Percentiles rank a stretch among this genome's conserved stretches.
Conservation (phyloP, 177 flowering plant genomes). For the Tripterygium wilfordii region DNA sequence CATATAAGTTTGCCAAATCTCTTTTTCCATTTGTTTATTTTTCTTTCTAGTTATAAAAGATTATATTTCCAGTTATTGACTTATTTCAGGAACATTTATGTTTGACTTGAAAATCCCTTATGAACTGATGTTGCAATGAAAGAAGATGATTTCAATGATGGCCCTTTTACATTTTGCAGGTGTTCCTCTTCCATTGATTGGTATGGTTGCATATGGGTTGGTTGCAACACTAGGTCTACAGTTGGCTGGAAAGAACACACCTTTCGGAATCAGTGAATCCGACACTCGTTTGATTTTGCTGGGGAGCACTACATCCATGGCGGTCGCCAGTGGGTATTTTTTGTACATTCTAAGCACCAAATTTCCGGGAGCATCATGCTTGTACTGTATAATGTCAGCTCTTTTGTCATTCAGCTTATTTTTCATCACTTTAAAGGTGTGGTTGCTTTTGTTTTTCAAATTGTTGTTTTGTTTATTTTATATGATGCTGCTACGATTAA, state of each 20-base stretch:
- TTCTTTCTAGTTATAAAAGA: background rate
- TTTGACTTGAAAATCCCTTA: slow-evolving; percentile 12
- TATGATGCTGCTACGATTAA: background rate
- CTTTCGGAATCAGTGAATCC: slow-evolving; percentile 44
- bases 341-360: slow-evolving; percentile 68
- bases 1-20: too few relatives aligned
- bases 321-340: slow-evolving; percentile 88
- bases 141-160: slow-evolving; percentile 19
- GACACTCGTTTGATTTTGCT: slow-evolving; percentile 59
- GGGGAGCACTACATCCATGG: slow-evolving; percentile 75
- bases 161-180: slow-evolving; percentile 57
- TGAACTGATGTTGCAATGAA: slow-evolving; percentile 15
- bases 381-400: slow-evolving; percentile 72
- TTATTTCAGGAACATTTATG: too few relatives aligned
- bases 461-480: too few relatives aligned
- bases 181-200: slow-evolving; percentile 88
- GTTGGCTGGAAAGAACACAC: slow-evolving; percentile 40
- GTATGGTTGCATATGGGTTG: slow-evolving; percentile 77
- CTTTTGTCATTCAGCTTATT: slow-evolving; percentile 67
- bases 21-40: background rate
- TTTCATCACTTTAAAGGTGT: slow-evolving; percentile 66
- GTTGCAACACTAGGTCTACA: slow-evolving; percentile 58
- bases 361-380: slow-evolving; percentile 67
- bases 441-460: background rate
- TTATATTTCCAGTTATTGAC: too few relatives aligned